These are phyloP conservation scores for Sclerotinia minor DNA, from an alignment of 2,329 filamentous ascomycete species.

Conservation along the genomic window DNA sequence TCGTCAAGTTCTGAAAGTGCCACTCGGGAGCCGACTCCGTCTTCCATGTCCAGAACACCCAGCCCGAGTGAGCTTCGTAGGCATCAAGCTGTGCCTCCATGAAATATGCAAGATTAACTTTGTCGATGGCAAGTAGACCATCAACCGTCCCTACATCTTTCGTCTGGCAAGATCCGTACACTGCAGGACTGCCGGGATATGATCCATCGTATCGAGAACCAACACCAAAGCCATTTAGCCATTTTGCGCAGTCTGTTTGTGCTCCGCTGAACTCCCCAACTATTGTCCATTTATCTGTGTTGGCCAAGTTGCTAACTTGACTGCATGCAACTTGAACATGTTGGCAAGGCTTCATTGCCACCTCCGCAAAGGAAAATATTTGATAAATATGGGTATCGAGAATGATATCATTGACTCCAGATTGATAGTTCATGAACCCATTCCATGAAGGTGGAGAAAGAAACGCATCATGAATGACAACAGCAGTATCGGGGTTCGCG, in stretches of 20 bases:
- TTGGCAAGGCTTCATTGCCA: constrained; percentile 43
- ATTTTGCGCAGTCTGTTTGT: constrained; percentile 49
- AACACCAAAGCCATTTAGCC: constrained; percentile 56
- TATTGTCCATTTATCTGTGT: constrained; percentile 41
- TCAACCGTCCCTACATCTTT: constrained; percentile 50
- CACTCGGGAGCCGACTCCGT: constrained; percentile 46
- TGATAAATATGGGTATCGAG: constrained; percentile 50
- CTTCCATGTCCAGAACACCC: constrained; percentile 49
- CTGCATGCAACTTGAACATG: constrained; percentile 48
- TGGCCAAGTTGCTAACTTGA: constrained; percentile 41
- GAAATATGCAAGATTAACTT: constrained; percentile 44
- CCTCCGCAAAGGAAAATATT: constrained; percentile 44
- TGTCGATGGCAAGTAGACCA: constrained; percentile 42
- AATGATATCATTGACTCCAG: constrained; percentile 44
- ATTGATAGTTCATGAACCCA: constrained; percentile 53
- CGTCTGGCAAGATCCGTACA: constrained; percentile 44
- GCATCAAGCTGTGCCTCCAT: constrained; percentile 49
- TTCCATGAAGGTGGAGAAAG: constrained; percentile 58
- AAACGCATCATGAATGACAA: constrained; percentile 62
- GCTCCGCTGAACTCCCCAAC: constrained; percentile 49
- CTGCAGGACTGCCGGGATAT: constrained; percentile 42
- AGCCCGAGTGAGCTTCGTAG: constrained; percentile 45
- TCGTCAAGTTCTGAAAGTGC: constrained; percentile 45
- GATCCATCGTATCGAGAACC: constrained; percentile 55
- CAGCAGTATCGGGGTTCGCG: constrained; percentile 48